Evolutionary conservation across 2,329 filamentous ascomycete genomes (phyloP), one percentile per base, ranked within the genome.

Genomic region (Fonsecaea monophora): DNA sequence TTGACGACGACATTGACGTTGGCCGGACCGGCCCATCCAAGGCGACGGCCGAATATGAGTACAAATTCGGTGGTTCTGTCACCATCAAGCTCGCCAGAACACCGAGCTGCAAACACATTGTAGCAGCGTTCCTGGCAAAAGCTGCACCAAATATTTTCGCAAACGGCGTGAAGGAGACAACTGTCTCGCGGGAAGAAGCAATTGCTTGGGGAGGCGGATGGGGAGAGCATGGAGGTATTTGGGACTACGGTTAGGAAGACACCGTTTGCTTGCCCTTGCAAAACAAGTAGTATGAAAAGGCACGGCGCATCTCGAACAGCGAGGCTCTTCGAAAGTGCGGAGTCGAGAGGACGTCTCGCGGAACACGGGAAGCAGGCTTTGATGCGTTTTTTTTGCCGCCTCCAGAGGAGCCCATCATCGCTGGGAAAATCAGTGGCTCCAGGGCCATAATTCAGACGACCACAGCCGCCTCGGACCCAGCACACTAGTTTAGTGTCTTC

Each of bases 101-200:
- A 62, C 84, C 84, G 5, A 73, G 91, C 79, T 99, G 94, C 77
- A 97, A 97, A 80, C 94, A 99, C 78, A 78, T 98, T 4, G 84
- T 98, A 15, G 94, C 94, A 1, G 96, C 92, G 77, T 79, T 94
- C 48, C 77, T 98, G 63, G 89, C 84, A 5, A 89, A 92, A 76
- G 82, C 83, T 55, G 94, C 91, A 81, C 76, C 75, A 0, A 77
- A 69, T 2, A 77, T 88, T 34, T 84, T 95, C 71, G 84, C 82
- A 4, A 73, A 74, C 0, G 86, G 85, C 72, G 82, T 90, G 15
- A 82, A 85, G 65, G 83, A 86, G 72, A 82, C 81, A 73, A 74
- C 75, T 48, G 83, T 90, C 15, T 81, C 82, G 30, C 82, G 81
- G 67, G 88, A 90, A 70, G 91, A 94, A 77, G 83, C 92, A 77